Evolutionary conservation across 371 early-diverging fungal genomes (phyloP).

Genomic region (Nematocida sp.): DNA sequence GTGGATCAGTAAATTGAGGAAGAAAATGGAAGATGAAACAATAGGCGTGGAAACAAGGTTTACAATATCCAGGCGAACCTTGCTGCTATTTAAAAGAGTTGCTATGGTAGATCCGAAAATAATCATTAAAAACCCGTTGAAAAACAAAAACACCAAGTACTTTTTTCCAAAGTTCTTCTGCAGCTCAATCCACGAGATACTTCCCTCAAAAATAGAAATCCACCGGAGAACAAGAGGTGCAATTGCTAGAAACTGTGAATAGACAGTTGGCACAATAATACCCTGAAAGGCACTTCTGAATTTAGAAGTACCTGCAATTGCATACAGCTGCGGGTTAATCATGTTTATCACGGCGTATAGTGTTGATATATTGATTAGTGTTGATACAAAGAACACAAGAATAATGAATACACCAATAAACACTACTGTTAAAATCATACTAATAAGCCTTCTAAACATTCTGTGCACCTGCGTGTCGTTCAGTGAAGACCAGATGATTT

Average conservation of each 20-base stretch:
- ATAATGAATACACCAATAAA: slow-evolving; percentile 65
- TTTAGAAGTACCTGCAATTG: slow-evolving; percentile 34
- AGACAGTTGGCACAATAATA: slow-evolving; percentile 68
- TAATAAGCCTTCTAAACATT: slow-evolving; percentile 57
- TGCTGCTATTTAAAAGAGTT: slow-evolving; percentile 35
- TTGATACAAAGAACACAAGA: slow-evolving; percentile 59
- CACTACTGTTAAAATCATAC: slow-evolving; percentile 61
- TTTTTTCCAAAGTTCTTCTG: slow-evolving; percentile 66
- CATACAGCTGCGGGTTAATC: slow-evolving; percentile 41
- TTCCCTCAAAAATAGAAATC: slow-evolving; percentile 65
- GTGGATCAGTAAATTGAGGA: slow-evolving; percentile 70
- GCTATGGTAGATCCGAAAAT: slow-evolving; percentile 65
- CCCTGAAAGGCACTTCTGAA: slow-evolving; percentile 61
- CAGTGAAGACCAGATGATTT: slow-evolving; percentile 69
- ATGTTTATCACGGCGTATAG: slow-evolving; percentile 22
- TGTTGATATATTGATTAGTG: slow-evolving; percentile 46
- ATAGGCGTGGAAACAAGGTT: slow-evolving; percentile 50
- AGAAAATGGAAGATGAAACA: slow-evolving; percentile 64
- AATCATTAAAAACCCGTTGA: slow-evolving; percentile 70
- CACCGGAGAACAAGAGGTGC: slow-evolving; percentile 62
- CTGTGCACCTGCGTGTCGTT: slow-evolving; percentile 45
- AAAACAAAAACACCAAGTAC: slow-evolving; percentile 68
- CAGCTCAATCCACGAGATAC: slow-evolving; percentile 58
- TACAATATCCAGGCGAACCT: slow-evolving; percentile 37
- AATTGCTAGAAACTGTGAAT: slow-evolving; percentile 62